Evolutionary conservation across 495 filamentous ascomycete genomes (phyloP).

Genomic region (Annulohypoxylon bovei): DNA sequence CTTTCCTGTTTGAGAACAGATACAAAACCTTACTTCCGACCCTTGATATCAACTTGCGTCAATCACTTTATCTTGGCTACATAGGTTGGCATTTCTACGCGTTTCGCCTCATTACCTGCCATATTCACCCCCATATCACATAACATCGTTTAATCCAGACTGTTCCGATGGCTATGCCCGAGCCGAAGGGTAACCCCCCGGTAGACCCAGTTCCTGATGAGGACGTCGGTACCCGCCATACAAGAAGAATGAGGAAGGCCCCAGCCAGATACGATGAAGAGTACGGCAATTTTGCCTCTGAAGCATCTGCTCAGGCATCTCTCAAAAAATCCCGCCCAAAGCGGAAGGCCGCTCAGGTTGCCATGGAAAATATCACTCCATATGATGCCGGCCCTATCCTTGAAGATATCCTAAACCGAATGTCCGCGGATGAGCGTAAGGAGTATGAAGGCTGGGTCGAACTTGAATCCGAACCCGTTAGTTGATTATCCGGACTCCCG

Average conservation of each 20-base stretch:
- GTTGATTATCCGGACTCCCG: constrained; percentile 22
- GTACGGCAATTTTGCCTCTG: constrained; percentile 19
- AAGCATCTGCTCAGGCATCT: constrained; percentile 1
- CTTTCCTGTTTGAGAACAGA: not conserved
- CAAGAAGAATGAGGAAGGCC: constrained; percentile 46
- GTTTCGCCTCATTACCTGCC: not conserved
- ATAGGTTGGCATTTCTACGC: not conserved
- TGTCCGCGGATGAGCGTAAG: constrained; percentile 53
- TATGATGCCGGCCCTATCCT: constrained; percentile 50
- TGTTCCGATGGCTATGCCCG: not conserved
- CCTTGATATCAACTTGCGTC: not conserved
- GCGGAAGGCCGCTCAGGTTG: constrained; percentile 48
- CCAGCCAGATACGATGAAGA: constrained; percentile 41
- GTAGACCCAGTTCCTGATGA: constrained; percentile 3
- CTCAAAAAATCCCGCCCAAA: constrained; percentile 41
- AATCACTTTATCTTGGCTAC: not conserved
- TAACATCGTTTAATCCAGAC: not conserved
- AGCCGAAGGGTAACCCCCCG: not conserved
- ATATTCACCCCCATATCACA: not conserved
- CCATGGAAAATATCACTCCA: constrained; percentile 26
- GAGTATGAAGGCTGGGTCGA: constrained; percentile 79
- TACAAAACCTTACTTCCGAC: not conserved
- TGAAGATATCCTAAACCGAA: constrained; percentile 49
- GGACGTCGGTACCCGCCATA: constrained; percentile 42
- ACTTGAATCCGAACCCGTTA: constrained; percentile 89